Base-by-base conservation (phyloP, 352 stramenopile species). In the Peronosclerospora sorghi region DNA sequence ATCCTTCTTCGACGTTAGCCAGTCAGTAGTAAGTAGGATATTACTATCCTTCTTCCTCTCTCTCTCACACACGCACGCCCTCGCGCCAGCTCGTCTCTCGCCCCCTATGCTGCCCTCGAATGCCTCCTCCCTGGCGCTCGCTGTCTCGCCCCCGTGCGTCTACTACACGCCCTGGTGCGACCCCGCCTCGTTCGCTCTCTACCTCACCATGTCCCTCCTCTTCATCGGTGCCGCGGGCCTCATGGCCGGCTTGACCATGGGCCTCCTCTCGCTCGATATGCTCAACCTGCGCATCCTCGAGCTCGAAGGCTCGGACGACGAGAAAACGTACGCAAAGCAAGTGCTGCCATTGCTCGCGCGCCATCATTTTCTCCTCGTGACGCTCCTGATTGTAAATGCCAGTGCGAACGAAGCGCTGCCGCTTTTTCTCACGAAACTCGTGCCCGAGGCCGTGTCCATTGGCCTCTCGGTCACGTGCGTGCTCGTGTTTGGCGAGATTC, bases 381-480 rank as follows among this genome's bases (percentile, higher is more conserved):
- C 95, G 38, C 59, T 98, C 23, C 62, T 98, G 21, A 70, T 98
- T 14, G 73, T 97, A 42, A 98, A 98, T 63, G 79, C 84, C 18
- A 58, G 80, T 15, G 90, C 91, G 1, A 97, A 97, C 50, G 95
- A 98, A 61, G 76, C 86, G 14, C 66, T 98, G 12, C 91, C 93
- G 15, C 75, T 98, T 27, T 97, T 98, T 61, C 65, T 97, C 35
- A 91, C 93, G 59, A 72, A 85, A 32, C 45, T 97, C 30, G 65
- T 97, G 24, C 66, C 85, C 0, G 69, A 90, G 41, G 64, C 67
- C 17, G 51, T 93, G 8, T 95, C 93, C 9, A 90, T 98, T 51
- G 54, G 97, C n/a, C 62, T 98, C n/a, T 97, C 88, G 4, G 92
- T 98, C 2, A 97, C 88, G 0, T 78, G 94, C 14, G 86, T 98